Percentiles rank a stretch among this genome's conserved stretches.
Conservation (phyloP, 495 filamentous ascomycete genomes). For the Aspergillus coremiiformis region DNA sequence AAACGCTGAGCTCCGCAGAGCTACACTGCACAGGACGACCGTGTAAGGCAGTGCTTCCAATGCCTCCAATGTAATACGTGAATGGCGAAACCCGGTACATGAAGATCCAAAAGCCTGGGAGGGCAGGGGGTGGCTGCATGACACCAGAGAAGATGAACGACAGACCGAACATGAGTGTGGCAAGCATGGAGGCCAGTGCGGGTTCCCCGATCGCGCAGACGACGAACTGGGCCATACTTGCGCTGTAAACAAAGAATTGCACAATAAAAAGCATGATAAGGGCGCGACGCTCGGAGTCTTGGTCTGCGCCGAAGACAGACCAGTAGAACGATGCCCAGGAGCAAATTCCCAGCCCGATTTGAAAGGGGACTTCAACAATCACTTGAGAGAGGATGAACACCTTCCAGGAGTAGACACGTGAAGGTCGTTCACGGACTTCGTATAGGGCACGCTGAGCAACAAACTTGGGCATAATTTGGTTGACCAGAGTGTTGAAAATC, state of each 20-base stretch:
- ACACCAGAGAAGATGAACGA: constrained; percentile 50
- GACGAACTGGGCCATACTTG: constrained; percentile 45
- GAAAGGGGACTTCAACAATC: constrained; percentile 45
- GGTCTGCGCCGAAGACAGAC: constrained; percentile 31
- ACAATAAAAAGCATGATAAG: constrained; percentile 46
- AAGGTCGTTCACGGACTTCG: constrained; percentile 44
- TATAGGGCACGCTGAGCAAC: constrained; percentile 42
- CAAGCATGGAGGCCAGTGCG: constrained; percentile 45
- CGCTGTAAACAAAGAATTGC: constrained; percentile 39
- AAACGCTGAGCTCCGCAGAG: constrained; percentile 44
- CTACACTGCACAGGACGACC: constrained; percentile 49
- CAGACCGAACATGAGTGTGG: constrained; percentile 49
- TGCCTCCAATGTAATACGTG: constrained; percentile 54
- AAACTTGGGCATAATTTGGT: constrained; percentile 48
- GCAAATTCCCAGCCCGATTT: constrained; percentile 35
- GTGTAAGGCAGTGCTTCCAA: constrained; percentile 48
- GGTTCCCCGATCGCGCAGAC: constrained; percentile 48
- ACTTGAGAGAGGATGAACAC: constrained; percentile 44
- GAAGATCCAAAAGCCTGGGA: constrained; percentile 70
- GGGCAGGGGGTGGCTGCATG: constrained; percentile 47
- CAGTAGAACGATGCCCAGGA: constrained; percentile 45
- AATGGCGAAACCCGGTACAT: constrained; percentile 66
- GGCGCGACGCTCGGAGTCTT: constrained; percentile 35
- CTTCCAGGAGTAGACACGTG: constrained; percentile 46
- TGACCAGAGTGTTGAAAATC: constrained; percentile 62